phyloP scores from a whole-genome alignment of 2,329 filamentous ascomycete genomes.

The Arthrobotrys conoides region DNA sequence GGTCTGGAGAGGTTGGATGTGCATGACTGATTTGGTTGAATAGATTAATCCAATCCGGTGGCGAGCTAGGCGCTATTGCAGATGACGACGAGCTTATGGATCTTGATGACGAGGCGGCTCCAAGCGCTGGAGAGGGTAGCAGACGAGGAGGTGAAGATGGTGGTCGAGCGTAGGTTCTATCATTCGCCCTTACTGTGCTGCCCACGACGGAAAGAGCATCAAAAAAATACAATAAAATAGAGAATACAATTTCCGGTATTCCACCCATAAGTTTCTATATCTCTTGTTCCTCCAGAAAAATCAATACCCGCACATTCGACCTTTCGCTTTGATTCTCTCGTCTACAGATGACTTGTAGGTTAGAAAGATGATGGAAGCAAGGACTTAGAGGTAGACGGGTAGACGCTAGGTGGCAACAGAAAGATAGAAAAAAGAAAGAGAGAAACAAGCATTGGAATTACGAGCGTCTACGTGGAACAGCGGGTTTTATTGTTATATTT shows the following conservation, averaged over 20 bases:
- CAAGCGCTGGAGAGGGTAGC: slow-evolving; percentile 82
- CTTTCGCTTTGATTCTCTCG: slow-evolving; percentile 3
- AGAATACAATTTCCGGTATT: slow-evolving; percentile 63
- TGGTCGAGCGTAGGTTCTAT: slow-evolving; percentile 96
- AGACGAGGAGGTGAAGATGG: slow-evolving; percentile 96
- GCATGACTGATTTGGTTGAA: slow-evolving; percentile 5
- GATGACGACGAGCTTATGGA: slow-evolving; percentile 86
- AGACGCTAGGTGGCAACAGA: neutral
- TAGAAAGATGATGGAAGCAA: neutral
- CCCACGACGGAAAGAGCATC: slow-evolving; percentile 33
- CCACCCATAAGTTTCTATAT: slow-evolving; percentile 35
- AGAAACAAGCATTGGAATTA: neutral
- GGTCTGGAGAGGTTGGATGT: neutral
- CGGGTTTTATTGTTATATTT: slow-evolving; percentile 14
- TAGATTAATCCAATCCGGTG: slow-evolving; percentile 78
- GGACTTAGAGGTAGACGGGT: slow-evolving; percentile 1
- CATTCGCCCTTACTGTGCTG: slow-evolving; percentile 65
- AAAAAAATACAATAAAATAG: slow-evolving; percentile 54
- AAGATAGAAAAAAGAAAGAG: slow-evolving; percentile 7
- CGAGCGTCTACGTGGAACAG: neutral
- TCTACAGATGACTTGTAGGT: slow-evolving; percentile 41
- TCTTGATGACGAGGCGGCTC: slow-evolving; percentile 82
- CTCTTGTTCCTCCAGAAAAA: neutral
- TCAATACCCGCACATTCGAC: neutral
- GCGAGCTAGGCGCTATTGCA: slow-evolving; percentile 87